Conservation (phyloP, 2,329 filamentous ascomycete species). For the Eutypella sp. region DNA sequence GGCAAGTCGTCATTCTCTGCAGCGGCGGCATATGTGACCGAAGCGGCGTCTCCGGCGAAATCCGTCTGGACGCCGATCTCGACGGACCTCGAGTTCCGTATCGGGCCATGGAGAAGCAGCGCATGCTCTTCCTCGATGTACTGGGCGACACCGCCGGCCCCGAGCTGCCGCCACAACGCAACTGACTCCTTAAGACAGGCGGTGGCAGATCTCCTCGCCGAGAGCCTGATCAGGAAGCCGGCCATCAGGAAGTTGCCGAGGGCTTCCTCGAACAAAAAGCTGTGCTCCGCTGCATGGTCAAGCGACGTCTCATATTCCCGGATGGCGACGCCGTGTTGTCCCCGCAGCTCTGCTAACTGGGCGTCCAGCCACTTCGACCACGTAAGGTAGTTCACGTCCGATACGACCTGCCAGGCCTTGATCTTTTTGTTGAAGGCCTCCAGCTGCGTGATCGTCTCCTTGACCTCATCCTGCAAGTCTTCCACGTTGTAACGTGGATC, state of each 20-base stretch:
- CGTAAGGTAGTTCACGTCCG: slow-evolving; percentile 64
- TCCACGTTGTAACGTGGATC: slow-evolving; percentile 41
- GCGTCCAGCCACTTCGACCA: slow-evolving; percentile 67
- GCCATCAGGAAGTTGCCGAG: slow-evolving; percentile 70
- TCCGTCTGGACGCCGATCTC: slow-evolving; percentile 69
- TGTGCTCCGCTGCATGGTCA: slow-evolving; percentile 65
- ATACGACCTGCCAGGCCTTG: slow-evolving; percentile 58
- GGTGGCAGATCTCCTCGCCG: slow-evolving; percentile 62
- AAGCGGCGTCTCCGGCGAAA: slow-evolving; percentile 53
- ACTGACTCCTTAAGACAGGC: slow-evolving; percentile 65
- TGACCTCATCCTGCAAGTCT: slow-evolving; percentile 37
- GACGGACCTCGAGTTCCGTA: slow-evolving; percentile 50
- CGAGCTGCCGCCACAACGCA: slow-evolving; percentile 62
- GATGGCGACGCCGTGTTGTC: slow-evolving; percentile 54
- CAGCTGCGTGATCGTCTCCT: slow-evolving; percentile 49
- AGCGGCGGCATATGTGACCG: slow-evolving; percentile 47
- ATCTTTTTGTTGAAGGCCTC: slow-evolving; percentile 54
- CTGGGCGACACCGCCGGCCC: slow-evolving; percentile 64
- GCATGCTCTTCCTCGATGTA: slow-evolving; percentile 64
- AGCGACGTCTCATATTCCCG: slow-evolving; percentile 64
- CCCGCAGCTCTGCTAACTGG: slow-evolving; percentile 59
- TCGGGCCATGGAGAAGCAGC: slow-evolving; percentile 59
- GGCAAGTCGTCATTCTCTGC: slow-evolving; percentile 36
- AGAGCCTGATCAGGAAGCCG: slow-evolving; percentile 61
- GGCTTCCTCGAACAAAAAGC: slow-evolving; percentile 66